phyloP scores from a whole-genome alignment of 495 filamentous ascomycete species.

The Sporormia fimetaria region DNA sequence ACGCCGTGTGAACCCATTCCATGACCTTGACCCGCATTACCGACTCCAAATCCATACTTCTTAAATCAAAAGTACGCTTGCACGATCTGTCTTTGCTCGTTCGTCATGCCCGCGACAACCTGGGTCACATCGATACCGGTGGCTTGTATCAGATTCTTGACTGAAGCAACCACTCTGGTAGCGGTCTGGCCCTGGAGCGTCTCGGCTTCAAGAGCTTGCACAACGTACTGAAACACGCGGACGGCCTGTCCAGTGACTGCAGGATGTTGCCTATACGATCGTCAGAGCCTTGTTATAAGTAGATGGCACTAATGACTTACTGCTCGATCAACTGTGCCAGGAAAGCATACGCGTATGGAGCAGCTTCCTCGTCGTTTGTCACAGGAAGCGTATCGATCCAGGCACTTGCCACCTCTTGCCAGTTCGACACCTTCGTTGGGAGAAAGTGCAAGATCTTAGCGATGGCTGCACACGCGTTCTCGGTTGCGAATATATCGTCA shows the following conservation, averaged over 20 bases:
- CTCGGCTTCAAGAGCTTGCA: conserved; percentile 78
- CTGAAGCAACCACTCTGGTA: conserved; percentile 56
- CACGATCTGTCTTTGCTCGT: conserved; percentile 66
- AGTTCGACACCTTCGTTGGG: conserved; percentile 55
- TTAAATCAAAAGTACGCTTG: conserved; percentile 36
- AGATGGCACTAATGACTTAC: conserved; percentile 55
- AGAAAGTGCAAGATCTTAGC: conserved; percentile 94
- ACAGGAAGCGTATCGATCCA: conserved; percentile 91
- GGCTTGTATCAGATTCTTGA: conserved; percentile 57
- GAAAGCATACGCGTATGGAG: conserved; percentile 91
- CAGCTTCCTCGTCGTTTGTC: conserved; percentile 91
- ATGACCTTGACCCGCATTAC: neutral
- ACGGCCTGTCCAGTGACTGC: conserved; percentile 59
- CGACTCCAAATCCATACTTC: neutral
- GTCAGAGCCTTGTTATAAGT: conserved; percentile 6
- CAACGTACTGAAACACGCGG: conserved; percentile 71
- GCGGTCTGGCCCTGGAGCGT: conserved; percentile 77
- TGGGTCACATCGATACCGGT: conserved; percentile 60
- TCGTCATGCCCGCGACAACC: conserved; percentile 56
- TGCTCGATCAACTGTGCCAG: conserved; percentile 83
- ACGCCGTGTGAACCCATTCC: neutral
- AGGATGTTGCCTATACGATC: conserved; percentile 62
- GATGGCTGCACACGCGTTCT: conserved; percentile 94
- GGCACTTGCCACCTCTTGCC: conserved; percentile 57
- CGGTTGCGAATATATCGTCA: conserved; percentile 92